phyloP scores from a whole-genome alignment of 345 rosid species.

The Garcia nutans region DNA sequence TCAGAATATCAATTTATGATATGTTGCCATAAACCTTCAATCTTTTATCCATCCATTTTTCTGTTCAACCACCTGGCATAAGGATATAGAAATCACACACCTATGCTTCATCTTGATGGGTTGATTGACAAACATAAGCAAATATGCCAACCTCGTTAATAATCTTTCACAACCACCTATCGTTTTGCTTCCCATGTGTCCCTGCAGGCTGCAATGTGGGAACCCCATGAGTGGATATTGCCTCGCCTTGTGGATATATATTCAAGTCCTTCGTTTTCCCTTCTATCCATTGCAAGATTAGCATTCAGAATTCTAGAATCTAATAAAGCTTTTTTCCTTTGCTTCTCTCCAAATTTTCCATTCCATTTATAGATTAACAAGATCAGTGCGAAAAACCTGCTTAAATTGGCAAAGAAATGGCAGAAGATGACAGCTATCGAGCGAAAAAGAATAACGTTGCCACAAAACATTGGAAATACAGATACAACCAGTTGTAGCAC shows the following conservation, averaged over 20 bases:
- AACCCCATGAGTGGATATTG: background rate
- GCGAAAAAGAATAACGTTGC: background rate
- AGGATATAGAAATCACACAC: background rate
- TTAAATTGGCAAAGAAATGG: slow-evolving; percentile 19
- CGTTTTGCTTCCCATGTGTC: background rate
- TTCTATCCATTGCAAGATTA: background rate
- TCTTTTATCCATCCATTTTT: background rate
- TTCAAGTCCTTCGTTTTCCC: background rate
- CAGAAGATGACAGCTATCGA: slow-evolving; percentile 3
- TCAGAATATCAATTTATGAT: background rate
- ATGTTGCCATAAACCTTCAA: background rate
- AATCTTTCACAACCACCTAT: background rate
- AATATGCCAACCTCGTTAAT: background rate
- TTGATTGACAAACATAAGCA: background rate
- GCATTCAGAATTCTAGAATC: background rate
- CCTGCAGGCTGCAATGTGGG: background rate
- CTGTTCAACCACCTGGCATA: background rate
- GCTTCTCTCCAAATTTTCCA: background rate
- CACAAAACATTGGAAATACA: background rate
- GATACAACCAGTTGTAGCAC: slow-evolving; percentile 1
- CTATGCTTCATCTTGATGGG: background rate
- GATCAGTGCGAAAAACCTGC: slow-evolving; percentile 5
- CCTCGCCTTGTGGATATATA: background rate
- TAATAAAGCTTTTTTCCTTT: background rate
- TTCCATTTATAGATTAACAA: background rate